Evolutionary conservation across 805 yeast genomes (phyloP).

Genomic region (Candida nitratophila): DNA sequence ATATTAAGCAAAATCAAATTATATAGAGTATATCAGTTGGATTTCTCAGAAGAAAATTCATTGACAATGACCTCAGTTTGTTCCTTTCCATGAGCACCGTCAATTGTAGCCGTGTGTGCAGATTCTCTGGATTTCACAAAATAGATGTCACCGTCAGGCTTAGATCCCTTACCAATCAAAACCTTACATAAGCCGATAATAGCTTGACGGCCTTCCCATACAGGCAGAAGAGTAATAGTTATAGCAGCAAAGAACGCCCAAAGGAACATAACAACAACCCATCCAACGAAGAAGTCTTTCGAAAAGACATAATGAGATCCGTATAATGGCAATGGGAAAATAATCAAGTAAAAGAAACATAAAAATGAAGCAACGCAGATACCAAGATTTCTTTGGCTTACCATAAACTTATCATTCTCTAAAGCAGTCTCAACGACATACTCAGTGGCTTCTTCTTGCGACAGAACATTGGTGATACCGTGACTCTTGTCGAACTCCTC

Average conservation of each 20-base stretch:
- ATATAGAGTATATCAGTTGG: no score
- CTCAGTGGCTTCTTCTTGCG: conserved; percentile 24
- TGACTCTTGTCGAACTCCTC: conserved; percentile 23
- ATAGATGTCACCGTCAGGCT: conserved; percentile 1
- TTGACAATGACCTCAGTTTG: not conserved
- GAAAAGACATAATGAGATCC: conserved; percentile 31
- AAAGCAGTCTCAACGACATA: conserved; percentile 12
- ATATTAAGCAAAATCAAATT: no score
- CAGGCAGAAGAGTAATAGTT: conserved; percentile 38
- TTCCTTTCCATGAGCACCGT: not conserved
- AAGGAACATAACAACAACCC: conserved; percentile 29
- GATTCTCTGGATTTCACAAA: conserved; percentile 7
- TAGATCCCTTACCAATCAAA: conserved; percentile 11
- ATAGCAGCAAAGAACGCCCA: conserved; percentile 32
- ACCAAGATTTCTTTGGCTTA: conserved; percentile 22
- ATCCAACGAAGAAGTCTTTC: conserved; percentile 30
- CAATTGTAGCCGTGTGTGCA: not conserved
- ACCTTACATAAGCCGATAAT: conserved; percentile 8
- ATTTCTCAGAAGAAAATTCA: not conserved
- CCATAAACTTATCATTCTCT: conserved; percentile 15
- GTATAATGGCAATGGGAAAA: conserved; percentile 34
- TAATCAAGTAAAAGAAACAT: conserved; percentile 21
- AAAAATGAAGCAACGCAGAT: conserved; percentile 18
- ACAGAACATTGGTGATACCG: conserved; percentile 22
- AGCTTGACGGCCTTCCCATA: conserved; percentile 34